Evolutionary conservation across 2,329 filamentous ascomycete species (phyloP).

Genomic region (Hymenoscyphus fraxineus): DNA sequence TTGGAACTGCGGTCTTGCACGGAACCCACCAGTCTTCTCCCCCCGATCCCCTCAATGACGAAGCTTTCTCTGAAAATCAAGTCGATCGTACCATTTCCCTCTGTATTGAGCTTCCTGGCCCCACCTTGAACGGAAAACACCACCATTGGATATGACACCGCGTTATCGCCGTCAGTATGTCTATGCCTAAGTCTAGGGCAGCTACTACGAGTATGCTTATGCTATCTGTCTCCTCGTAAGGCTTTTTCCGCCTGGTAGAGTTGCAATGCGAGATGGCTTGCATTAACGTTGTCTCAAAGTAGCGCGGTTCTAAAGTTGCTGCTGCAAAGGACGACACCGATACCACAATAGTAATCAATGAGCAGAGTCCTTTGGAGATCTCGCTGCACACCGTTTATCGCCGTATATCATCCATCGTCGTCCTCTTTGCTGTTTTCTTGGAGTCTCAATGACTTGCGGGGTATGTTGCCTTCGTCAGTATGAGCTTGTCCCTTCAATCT

Average conservation of each 20-base stretch:
- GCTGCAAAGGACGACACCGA: neutral
- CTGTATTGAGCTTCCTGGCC: neutral
- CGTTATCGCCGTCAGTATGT: conserved; percentile 12
- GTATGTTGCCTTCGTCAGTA: conserved; percentile 6
- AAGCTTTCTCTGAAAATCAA: neutral
- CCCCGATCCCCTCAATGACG: conserved; percentile 3
- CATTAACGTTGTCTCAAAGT: conserved; percentile 3
- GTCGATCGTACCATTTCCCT: neutral
- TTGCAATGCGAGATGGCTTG: conserved; percentile 4
- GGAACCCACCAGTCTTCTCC: neutral
- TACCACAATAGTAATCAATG: neutral
- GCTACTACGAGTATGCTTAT: no score
- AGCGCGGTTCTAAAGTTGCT: neutral
- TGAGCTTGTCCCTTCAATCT: neutral
- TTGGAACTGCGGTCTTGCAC: neutral
- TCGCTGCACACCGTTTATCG: neutral
- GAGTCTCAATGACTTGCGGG: neutral
- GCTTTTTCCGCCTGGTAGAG: neutral
- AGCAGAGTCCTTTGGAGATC: neutral
- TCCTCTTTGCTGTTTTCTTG: neutral
- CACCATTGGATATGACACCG: conserved; percentile 5
- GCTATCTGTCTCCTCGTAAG: neutral
- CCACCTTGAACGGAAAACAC: neutral
- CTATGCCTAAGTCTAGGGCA: neutral
- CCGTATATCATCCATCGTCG: neutral